Percentiles rank a stretch among this genome's conserved stretches.
These are phyloP conservation scores for Fusarium veterinarium DNA, from an alignment of 2,329 filamentous ascomycete species.

Conservation along the genomic window DNA sequence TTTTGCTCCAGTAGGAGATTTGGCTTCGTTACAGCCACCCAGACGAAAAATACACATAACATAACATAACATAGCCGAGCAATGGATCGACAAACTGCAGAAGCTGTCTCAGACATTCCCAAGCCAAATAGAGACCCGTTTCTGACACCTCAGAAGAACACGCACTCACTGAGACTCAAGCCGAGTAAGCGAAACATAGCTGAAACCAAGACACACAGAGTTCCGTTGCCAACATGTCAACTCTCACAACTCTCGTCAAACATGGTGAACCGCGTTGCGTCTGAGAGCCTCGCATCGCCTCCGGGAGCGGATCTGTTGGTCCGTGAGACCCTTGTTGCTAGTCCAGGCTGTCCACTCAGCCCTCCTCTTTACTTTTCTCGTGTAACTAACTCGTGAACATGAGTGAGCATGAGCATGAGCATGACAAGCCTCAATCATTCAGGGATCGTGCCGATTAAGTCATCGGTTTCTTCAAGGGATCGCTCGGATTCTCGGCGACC, in stretches of 20 bases:
- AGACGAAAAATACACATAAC: no score
- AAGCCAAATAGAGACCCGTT: constrained; percentile 16
- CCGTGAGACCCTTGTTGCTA: constrained; percentile 29
- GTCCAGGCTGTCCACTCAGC: constrained; percentile 32
- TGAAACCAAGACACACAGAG: constrained; percentile 35
- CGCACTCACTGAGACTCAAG: constrained; percentile 8
- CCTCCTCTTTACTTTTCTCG: constrained; percentile 32
- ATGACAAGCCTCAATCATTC: constrained; percentile 17
- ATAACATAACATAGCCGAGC: constrained; percentile 5
- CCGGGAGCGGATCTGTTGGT: constrained; percentile 31
- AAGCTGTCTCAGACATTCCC: constrained; percentile 21
- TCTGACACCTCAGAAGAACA: constrained; percentile 28
- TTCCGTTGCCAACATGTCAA: constrained; percentile 13
- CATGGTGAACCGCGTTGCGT: constrained; percentile 30
- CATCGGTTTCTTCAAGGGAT: constrained; percentile 19
- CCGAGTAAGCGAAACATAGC: constrained; percentile 37
- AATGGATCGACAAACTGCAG: constrained; percentile 4
- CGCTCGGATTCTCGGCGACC: constrained; percentile 38
- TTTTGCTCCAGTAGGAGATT: no score
- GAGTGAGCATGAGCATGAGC: constrained; percentile 14
- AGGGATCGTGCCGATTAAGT: constrained; percentile 30
- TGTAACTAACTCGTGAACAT: constrained; percentile 12
- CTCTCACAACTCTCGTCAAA: constrained; percentile 28
- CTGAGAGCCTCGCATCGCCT: constrained; percentile 15
- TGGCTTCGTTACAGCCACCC: no score